phyloP scores from a whole-genome alignment of 2,329 filamentous ascomycete species.

The Sporothrix protearum region DNA sequence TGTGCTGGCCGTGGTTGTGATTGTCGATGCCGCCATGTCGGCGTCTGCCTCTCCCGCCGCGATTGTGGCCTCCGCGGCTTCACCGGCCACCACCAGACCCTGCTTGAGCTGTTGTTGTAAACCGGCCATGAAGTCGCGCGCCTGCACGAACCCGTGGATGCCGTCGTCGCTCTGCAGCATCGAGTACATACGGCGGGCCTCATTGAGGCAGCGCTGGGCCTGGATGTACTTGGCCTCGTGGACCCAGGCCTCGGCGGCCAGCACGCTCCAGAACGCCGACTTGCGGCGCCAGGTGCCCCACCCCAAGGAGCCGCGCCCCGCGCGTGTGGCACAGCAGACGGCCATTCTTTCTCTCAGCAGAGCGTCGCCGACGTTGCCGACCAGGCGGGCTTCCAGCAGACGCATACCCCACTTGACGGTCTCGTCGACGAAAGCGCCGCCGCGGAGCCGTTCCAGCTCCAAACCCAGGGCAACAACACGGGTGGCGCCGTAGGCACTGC shows the following conservation, averaged over 20 bases:
- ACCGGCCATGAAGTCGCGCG: conserved; percentile 50
- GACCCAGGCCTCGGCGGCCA: conserved; percentile 82
- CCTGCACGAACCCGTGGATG: conserved; percentile 49
- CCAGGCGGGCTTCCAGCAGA: conserved; percentile 70
- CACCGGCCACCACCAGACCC: conserved; percentile 39
- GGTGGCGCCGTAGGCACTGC: conserved; percentile 72
- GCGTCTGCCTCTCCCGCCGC: neutral
- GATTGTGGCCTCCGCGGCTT: conserved; percentile 24
- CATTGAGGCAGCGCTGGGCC: conserved; percentile 71
- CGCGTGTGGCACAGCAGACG: conserved; percentile 74
- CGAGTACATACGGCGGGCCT: conserved; percentile 58
- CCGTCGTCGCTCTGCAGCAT: conserved; percentile 49
- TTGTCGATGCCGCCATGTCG: conserved; percentile 21
- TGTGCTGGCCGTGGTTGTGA: neutral
- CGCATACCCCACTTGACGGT: conserved; percentile 80
- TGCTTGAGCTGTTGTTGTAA: conserved; percentile 51
- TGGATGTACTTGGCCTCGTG: conserved; percentile 71
- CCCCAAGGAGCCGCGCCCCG: conserved; percentile 59
- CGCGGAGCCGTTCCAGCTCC: conserved; percentile 78
- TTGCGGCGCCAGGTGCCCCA: conserved; percentile 76
- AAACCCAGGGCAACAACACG: conserved; percentile 70
- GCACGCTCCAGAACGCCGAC: conserved; percentile 81
- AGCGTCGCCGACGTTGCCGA: conserved; percentile 72
- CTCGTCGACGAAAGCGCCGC: conserved; percentile 76
- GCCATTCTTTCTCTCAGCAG: conserved; percentile 83